A percentile compares a stretch with the other conserved stretches of the same genome.
These are phyloP conservation scores for Penicillium coprophilum DNA, from an alignment of 495 filamentous ascomycete species.

Conservation along the genomic window DNA sequence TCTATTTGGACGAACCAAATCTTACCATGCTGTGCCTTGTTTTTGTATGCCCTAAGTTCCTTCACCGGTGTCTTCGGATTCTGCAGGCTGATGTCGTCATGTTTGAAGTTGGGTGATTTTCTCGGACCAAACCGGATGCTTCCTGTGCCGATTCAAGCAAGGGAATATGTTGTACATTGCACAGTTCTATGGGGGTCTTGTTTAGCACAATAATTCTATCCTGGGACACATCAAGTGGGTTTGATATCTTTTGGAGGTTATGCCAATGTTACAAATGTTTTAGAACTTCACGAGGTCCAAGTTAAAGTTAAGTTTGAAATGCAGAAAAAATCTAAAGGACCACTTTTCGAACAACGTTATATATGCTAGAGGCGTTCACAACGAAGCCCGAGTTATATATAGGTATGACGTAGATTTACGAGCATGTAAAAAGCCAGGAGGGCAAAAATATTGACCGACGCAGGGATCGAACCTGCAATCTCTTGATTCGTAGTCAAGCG, in stretches of 20 bases:
- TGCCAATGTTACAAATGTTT: not conserved
- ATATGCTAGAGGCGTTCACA: too few relatives aligned
- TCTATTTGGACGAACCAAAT: not conserved
- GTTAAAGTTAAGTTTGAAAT: not conserved
- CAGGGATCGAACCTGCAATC: conserved; percentile 53
- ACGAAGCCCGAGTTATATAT: not conserved
- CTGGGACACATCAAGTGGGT: not conserved
- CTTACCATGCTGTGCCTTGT: not conserved
- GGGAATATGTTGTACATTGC: not conserved
- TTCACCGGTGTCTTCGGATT: not conserved
- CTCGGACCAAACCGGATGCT: not conserved
- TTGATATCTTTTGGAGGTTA: not conserved
- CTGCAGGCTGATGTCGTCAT: not conserved
- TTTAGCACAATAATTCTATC: not conserved
- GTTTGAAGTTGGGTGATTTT: not conserved
- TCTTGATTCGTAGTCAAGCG: conserved; percentile 73
- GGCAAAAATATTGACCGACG: conserved; percentile 39
- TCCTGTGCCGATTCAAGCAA: not conserved
- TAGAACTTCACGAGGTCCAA: not conserved
- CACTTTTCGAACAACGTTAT: too few relatives aligned
- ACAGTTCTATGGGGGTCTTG: not conserved
- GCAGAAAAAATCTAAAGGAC: not conserved
- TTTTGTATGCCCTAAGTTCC: not conserved
- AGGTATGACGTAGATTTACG: not conserved
- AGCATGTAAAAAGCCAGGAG: not conserved